phyloP scores from a whole-genome alignment of 1,284 basidiomycete species.

The Cryptococcus sp. region DNA sequence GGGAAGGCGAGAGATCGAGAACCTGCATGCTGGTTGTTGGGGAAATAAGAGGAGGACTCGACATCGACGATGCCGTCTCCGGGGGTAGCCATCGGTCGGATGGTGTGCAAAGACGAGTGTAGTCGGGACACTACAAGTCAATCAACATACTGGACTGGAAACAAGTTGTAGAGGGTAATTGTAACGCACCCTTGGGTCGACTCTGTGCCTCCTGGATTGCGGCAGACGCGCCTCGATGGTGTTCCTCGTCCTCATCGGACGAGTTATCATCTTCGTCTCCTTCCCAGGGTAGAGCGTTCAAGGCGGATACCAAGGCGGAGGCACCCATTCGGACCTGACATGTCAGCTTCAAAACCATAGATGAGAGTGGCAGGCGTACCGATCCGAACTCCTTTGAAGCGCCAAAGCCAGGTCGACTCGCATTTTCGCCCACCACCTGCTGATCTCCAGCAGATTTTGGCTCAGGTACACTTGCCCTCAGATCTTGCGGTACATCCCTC shows the following conservation, averaged over 20 bases:
- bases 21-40: background rate
- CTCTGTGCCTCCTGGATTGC: no score
- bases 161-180: no score
- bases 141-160: background rate
- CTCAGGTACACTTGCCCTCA: no score
- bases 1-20: slow-evolving; percentile 29
- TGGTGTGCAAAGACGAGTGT: slow-evolving; percentile 39
- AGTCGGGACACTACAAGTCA: slow-evolving; percentile 21
- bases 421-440: background rate
- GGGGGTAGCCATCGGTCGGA: slow-evolving; percentile 28
- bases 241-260: slow-evolving; percentile 16
- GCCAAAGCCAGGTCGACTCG: slow-evolving; percentile 18
- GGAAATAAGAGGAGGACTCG: slow-evolving; percentile 3
- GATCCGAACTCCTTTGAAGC: slow-evolving; percentile 28
- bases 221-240: slow-evolving; percentile 1
- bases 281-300: slow-evolving; percentile 41
- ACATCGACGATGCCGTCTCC: slow-evolving; percentile 4
- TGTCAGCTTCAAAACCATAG: background rate
- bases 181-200: background rate
- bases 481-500: no score
- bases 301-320: slow-evolving; percentile 42
- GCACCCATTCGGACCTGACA: slow-evolving; percentile 40
- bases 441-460: no score
- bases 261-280: slow-evolving; percentile 17
- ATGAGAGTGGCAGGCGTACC: slow-evolving; percentile 15